Evolutionary conservation across 306 rosid species (phyloP).

Genomic region (Pterocarpus macrocarpus): DNA sequence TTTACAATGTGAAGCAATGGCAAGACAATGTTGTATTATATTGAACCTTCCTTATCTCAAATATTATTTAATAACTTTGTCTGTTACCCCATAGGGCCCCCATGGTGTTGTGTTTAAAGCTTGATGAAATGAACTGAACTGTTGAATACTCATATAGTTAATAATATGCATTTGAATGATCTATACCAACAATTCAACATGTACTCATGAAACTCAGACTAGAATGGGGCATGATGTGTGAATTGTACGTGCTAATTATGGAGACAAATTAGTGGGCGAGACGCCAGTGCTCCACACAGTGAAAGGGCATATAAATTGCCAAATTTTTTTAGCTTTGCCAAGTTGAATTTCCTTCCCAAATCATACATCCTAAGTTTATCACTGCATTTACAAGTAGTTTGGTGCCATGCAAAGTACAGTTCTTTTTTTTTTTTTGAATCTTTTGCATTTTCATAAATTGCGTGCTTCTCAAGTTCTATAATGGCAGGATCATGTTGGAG

Average conservation of each 20-base stretch:
- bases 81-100: not conserved
- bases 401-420: slow-evolving; percentile 14
- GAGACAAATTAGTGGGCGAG: slow-evolving; percentile 20
- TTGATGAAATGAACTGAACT: not conserved
- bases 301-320: slow-evolving; percentile 1
- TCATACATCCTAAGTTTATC: not conserved
- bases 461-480: not conserved
- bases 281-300: slow-evolving; percentile 8
- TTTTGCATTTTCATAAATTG: not conserved
- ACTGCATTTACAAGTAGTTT: not conserved
- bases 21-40: not conserved
- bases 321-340: not conserved
- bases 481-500: not conserved
- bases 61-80: not conserved
- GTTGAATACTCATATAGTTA: not conserved
- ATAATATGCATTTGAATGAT: slow-evolving; percentile 19
- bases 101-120: slow-evolving; percentile 8
- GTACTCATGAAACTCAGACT: slow-evolving; percentile 9
- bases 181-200: not conserved
- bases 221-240: slow-evolving; percentile 15
- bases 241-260: slow-evolving; percentile 9
- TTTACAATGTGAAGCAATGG: not conserved
- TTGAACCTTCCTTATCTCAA: not conserved
- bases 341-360: slow-evolving; percentile 27
- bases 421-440: not conserved